These are phyloP conservation scores for Macrolepiota fuliginosa DNA, from an alignment of 768 basidiomycete species.

Conservation along the genomic window DNA sequence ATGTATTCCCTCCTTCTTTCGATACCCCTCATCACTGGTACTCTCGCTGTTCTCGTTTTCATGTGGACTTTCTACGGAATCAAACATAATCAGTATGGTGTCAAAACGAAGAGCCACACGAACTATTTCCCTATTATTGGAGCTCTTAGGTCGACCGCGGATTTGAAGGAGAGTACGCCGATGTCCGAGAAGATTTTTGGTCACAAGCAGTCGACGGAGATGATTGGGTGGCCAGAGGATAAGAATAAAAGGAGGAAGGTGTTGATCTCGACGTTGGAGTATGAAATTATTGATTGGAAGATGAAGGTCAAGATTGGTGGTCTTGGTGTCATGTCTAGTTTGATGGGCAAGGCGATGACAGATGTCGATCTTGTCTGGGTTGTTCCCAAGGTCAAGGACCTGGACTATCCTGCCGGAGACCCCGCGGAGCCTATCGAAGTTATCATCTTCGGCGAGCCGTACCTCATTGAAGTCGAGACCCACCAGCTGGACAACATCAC, in stretches of 20 bases:
- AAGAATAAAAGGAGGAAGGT: slow-evolving; percentile 89
- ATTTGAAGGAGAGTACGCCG: slow-evolving; percentile 62
- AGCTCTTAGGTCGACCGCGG: slow-evolving; percentile 61
- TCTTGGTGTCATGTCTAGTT: slow-evolving; percentile 94
- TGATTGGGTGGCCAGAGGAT: slow-evolving; percentile 97
- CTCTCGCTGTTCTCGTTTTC: slow-evolving; percentile 81
- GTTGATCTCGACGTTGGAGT: slow-evolving; percentile 89
- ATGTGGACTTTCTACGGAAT: slow-evolving; percentile 98
- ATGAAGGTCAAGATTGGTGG: slow-evolving; percentile 98
- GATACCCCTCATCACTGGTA: slow-evolving; percentile 84
- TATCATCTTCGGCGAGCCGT: slow-evolving; percentile 93
- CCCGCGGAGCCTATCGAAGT: slow-evolving; percentile 94
- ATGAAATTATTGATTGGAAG: slow-evolving; percentile 97
- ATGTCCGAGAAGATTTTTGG: slow-evolving; percentile 75
- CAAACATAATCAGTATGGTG: slow-evolving; percentile 90
- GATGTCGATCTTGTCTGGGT: slow-evolving; percentile 96
- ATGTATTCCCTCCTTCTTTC: slow-evolving; percentile 82
- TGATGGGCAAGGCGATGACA: slow-evolving; percentile 98
- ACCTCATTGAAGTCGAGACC: slow-evolving; percentile 93
- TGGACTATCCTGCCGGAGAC: slow-evolving; percentile 91
- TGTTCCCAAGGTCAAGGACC: slow-evolving; percentile 89
- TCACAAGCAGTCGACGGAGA: slow-evolving; percentile 58
- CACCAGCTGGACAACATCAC: slow-evolving; percentile 95
- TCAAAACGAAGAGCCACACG: slow-evolving; percentile 64
- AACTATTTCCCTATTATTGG: slow-evolving; percentile 91